These are phyloP conservation scores for Rhodotorula babjevae DNA, from an alignment of 768 basidiomycete species.

Conservation along the genomic window DNA sequence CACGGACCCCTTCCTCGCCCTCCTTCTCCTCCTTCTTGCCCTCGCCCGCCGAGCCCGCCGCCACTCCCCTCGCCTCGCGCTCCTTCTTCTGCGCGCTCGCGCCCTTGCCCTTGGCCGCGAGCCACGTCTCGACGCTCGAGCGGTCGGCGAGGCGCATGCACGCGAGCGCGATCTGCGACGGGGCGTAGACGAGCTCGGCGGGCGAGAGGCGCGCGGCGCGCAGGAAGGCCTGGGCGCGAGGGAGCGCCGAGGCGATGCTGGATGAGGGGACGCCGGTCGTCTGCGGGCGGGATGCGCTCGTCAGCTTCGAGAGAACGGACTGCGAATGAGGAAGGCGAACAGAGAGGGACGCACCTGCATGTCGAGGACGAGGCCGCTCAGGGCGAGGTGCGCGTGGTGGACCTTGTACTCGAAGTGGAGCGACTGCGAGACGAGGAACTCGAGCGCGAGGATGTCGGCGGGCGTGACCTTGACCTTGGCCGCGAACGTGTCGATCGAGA, in stretches of 20 bases:
- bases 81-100: background rate
- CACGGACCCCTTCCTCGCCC: background rate
- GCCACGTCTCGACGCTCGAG: constrained; percentile 61
- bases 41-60: background rate
- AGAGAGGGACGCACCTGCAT: constrained; percentile 60
- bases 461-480: constrained; percentile 66
- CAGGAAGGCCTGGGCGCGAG: constrained; percentile 10
- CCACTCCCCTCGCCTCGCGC: too few relatives aligned
- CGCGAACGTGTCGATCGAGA: constrained; percentile 79
- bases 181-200: constrained; percentile 82
- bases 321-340: background rate
- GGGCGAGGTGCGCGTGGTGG: constrained; percentile 81
- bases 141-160: constrained; percentile 65
- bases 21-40: background rate
- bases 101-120: constrained; percentile 23
- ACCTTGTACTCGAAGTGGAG: constrained; percentile 89
- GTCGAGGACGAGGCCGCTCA: constrained; percentile 85
- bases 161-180: constrained; percentile 87
- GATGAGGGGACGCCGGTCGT: background rate
- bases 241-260: background rate
- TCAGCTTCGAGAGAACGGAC: background rate
- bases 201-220: constrained; percentile 73
- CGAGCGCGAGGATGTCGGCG: constrained; percentile 83
- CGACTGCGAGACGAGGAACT: constrained; percentile 93
- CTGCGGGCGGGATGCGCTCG: background rate